Base-by-base conservation (phyloP, 2,329 filamentous ascomycete genomes). In the Epichloe gansuensis region DNA sequence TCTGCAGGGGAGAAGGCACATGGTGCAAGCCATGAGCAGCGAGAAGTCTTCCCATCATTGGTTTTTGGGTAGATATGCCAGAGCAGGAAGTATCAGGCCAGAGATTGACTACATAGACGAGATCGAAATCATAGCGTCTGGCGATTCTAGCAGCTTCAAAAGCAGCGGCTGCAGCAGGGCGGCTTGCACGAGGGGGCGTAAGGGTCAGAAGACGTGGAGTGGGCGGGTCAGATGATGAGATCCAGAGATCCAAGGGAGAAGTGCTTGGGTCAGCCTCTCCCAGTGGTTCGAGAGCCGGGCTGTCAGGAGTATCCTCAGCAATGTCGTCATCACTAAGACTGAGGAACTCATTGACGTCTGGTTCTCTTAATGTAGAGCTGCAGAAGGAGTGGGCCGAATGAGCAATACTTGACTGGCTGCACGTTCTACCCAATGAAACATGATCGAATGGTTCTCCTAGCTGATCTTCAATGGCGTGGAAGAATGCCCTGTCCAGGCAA, bases 31-130 rank as follows among this genome's bases (percentile, higher is more conserved):
- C 77, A 56, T 77, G 77, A 3, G 75, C 77, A 2, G 77, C 76
- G 4, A 80, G 69, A 13, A 80, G 68, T 17, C 75, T 73, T 4
- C 76, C 76, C 5, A 70, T 71, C 55, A 77, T 59, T 5, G 61
- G 63, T 23, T 58, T 58, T 6, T 53, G 53, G 12, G 51, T 49
- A 11, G 58, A 53, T 11, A 45, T 53, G 15, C 47, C 53, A 38
- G 51, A 34, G 34, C 49, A 53, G 15, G 56, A 55, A 47, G 56
- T 53, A 23, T 63, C 61, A 23, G 78, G 77, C 77, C 78, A 80
- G 13, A 81, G 64, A 55, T 76, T 80, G 55, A 80, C 73, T 34
- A 81, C 71, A 56, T 81, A 82, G 12, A 81, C 69, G 25, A 81
- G 67, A 56, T 80, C 75, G 50, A 82, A 80, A 50, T 76, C 70